These are phyloP conservation scores for Penicillium olsonii DNA, from an alignment of 2,329 filamentous ascomycete genomes.

Conservation along the genomic window DNA sequence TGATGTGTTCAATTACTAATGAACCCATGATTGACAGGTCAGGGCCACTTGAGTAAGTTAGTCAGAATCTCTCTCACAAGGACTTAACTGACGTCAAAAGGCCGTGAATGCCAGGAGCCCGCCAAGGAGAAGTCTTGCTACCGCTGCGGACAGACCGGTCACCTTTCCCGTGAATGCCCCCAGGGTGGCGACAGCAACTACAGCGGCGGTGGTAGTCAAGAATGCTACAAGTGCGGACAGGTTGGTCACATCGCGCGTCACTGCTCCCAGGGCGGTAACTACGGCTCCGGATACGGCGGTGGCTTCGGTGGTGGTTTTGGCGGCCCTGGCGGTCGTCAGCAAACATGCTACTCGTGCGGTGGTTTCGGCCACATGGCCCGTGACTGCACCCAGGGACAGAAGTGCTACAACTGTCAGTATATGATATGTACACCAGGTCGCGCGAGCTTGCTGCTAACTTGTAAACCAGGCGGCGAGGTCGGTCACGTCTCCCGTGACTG, in stretches of 20 bases:
- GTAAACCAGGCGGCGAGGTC: constrained; percentile 68
- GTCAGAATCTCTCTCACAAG: constrained; percentile 4
- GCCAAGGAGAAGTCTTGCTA: constrained; percentile 79
- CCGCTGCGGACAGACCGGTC: constrained; percentile 71
- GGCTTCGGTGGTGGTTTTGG: constrained; percentile 52
- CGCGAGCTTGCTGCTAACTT: constrained; percentile 7
- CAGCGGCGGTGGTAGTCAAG: constrained; percentile 55
- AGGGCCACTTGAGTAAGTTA: constrained; percentile 76
- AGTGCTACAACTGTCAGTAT: constrained; percentile 94
- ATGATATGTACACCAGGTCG: neutral
- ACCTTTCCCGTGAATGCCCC: constrained; percentile 81
- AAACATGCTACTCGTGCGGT: constrained; percentile 98
- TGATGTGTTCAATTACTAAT: constrained; percentile 11
- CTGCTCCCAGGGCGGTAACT: constrained; percentile 54
- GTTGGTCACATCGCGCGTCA: constrained; percentile 89
- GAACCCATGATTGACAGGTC: constrained; percentile 41
- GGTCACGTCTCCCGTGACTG: constrained; percentile 96
- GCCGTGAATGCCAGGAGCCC: constrained; percentile 87
- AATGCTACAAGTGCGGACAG: constrained; percentile 99
- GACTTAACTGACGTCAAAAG: constrained; percentile 42
- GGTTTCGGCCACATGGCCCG: constrained; percentile 96
- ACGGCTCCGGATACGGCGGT: constrained; percentile 53
- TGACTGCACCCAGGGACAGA: constrained; percentile 98
- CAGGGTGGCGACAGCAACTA: constrained; percentile 48
- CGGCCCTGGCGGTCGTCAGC: constrained; percentile 59